These are phyloP conservation scores for Barnettozyma sucrosica DNA, from an alignment of 805 yeast species.

Conservation along the genomic window DNA sequence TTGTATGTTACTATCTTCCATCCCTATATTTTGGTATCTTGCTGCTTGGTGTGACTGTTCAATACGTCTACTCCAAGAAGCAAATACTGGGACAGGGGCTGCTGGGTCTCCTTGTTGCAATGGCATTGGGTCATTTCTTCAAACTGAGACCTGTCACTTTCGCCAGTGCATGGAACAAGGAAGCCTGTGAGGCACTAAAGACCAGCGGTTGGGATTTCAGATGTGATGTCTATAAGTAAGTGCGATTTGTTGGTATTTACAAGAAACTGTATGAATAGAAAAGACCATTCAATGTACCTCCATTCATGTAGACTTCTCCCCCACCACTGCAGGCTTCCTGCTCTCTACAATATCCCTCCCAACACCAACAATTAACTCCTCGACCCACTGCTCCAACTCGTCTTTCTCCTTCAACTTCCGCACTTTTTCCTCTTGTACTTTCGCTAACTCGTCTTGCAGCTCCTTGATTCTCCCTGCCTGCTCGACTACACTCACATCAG, in stretches of 20 bases:
- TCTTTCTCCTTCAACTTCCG: slow-evolving; percentile 61
- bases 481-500: slow-evolving; percentile 72
- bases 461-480: slow-evolving; percentile 61
- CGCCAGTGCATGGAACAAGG: slow-evolving; percentile 41
- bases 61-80: slow-evolving; percentile 32
- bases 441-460: slow-evolving; percentile 55
- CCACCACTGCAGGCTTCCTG: slow-evolving; percentile 5
- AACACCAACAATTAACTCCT: slow-evolving; percentile 52
- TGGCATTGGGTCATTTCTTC: slow-evolving; percentile 24
- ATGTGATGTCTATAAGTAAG: slow-evolving; percentile 29
- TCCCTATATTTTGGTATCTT: slow-evolving; percentile 45
- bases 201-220: slow-evolving; percentile 39
- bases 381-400: slow-evolving; percentile 52
- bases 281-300: not conserved
- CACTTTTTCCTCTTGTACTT: slow-evolving; percentile 53
- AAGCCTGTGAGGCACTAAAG: slow-evolving; percentile 33
- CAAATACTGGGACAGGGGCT: slow-evolving; percentile 25
- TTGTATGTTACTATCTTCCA: slow-evolving; percentile 44
- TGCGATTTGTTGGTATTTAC: too few species aligned
- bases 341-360: slow-evolving; percentile 32
- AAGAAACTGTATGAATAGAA: not conserved
- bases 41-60: slow-evolving; percentile 38
- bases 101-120: slow-evolving; percentile 17
- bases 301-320: not conserved
- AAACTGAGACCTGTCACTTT: slow-evolving; percentile 38